phyloP scores from a whole-genome alignment of 1,139 yeast species.

The Candida anutae region DNA sequence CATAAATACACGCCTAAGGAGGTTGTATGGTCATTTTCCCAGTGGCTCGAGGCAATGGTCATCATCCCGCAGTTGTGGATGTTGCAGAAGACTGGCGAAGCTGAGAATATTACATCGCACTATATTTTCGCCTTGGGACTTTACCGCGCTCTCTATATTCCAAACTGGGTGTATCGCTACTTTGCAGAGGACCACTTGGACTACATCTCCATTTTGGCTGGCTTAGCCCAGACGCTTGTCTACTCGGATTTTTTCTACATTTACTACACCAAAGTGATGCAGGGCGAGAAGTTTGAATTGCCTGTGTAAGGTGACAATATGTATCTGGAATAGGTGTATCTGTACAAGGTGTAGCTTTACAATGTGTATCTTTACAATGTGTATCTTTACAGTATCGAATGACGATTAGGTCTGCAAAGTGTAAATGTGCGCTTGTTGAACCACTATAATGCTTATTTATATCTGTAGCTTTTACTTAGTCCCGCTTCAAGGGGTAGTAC shows the following conservation, averaged over 20 bases:
- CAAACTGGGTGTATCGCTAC: slow-evolving; percentile 93
- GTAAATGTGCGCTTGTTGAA: background rate
- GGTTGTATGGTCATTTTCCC: slow-evolving; percentile 65
- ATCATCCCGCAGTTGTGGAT: slow-evolving; percentile 88
- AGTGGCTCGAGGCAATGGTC: slow-evolving; percentile 88
- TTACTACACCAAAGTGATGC: slow-evolving; percentile 72
- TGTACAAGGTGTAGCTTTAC: no score
- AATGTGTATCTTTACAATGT: no score
- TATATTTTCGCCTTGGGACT: slow-evolving; percentile 89
- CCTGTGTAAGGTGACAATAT: slow-evolving; percentile 55
- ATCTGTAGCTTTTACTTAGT: slow-evolving; percentile 32
- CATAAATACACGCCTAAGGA: slow-evolving; percentile 57
- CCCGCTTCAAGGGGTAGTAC: slow-evolving; percentile 81
- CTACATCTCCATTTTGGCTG: slow-evolving; percentile 66
- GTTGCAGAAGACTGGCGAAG: slow-evolving; percentile 85
- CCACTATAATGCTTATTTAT: background rate
- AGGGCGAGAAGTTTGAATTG: slow-evolving; percentile 73
- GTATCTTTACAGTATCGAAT: no score
- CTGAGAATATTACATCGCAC: slow-evolving; percentile 80
- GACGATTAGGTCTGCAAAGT: no score
- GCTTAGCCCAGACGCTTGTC: slow-evolving; percentile 74
- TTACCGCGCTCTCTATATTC: slow-evolving; percentile 82
- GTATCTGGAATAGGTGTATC: no score
- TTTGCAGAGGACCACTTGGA: slow-evolving; percentile 61
- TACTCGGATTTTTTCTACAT: slow-evolving; percentile 94